Evolutionary conservation across 2,329 filamentous ascomycete species (phyloP), one percentile per base, ranked within the genome.

Genomic region (Capronia coronata): DNA sequence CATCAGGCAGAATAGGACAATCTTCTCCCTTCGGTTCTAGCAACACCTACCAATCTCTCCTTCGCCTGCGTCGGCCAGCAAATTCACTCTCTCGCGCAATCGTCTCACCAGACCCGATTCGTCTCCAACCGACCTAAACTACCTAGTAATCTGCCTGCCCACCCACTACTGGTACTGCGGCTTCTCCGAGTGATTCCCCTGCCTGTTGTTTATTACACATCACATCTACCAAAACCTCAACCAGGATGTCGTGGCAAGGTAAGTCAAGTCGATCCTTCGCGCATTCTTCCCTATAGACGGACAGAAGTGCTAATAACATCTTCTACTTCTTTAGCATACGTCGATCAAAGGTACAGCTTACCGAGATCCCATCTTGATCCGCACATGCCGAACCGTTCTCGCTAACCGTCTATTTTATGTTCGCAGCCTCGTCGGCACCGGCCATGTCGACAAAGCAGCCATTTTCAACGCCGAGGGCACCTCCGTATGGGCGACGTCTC

Each of bases 401-500:
- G 43, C 45, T 45, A 42, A 45, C 32, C 34, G 7, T 14, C 10
- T 25, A 14, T 25, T 23, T 35, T 13, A 8, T 34, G 11, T n/a
- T n/a, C n/a, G n/a, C 16, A 94, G 88, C 79, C 81, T 95, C 63
- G 79, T 94, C 65, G 84, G 77, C 72, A 83, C 78, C 63, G 83
- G 83, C 64, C 83, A 90, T 67, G 71, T 94, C 65, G 84, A 93
- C 74, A 84, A 88, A 74, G 89, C 79, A 63, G 86, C 86, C 66
- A 89, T 95, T 68, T 82, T 93, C 75, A 89, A 85, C 70, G 73
- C 72, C 58, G 85, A 85, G 61, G 87, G 88, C 63, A 86, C 86
- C 71, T 88, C 83, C 67, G 77, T 80, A 62, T 94, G 88, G 87
- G 88, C 88, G 54, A 67, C 75, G 35, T 82, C 82, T 22, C 18